Evolutionary conservation across 2,329 filamentous ascomycete species (phyloP), one percentile per base, ranked within the genome.

Genomic region (Sporothrix dimorphospora): DNA sequence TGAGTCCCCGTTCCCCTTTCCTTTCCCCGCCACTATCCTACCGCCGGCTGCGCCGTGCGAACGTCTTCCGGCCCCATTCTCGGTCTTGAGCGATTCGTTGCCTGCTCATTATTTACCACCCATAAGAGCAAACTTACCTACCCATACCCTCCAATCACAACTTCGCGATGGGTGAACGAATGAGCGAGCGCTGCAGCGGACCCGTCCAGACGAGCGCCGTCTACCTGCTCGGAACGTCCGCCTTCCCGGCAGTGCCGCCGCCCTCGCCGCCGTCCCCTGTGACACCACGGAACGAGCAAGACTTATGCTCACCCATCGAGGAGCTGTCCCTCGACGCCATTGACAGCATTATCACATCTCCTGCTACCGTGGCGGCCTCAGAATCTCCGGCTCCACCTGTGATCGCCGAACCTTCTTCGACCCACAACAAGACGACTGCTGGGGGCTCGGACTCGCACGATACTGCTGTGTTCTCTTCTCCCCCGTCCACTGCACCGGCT

Each of bases 191-290:
- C 24, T 67, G 65, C 27, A 21, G 65, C 19, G 65, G 72, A 3
- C 83, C 82, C 3, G 83, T 87, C 27, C 85, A 87, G 76, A 86
- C 83, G 73, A 86, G 84, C 76, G 83, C 85, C 38, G 84, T 87
- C 30, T 84, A 85, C 53, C 78, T 87, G 11, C 80, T 86, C 30
- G 81, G 82, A 21, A 76, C 75, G 40, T 77, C 77, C n/a, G 79
- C 81, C 45, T 79, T 79, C 59, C 76, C 81, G 51, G 81, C 81
- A 0, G 78, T 82, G 1, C 83, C 84, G 2, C 84, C 85, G n/a
- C 85, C 83, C 0, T 86, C 85, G 4, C 85, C 85, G 4, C 85
- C 85, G 1, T 86, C 85, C 12, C 85, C 83, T 12, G 79, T 79
- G 19, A 82, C 81, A 1, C 79, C 82, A 0, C 79, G 80, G 14